Base-by-base conservation (phyloP, 805 yeast genomes). In the Saturnispora ahearnii region DNA sequence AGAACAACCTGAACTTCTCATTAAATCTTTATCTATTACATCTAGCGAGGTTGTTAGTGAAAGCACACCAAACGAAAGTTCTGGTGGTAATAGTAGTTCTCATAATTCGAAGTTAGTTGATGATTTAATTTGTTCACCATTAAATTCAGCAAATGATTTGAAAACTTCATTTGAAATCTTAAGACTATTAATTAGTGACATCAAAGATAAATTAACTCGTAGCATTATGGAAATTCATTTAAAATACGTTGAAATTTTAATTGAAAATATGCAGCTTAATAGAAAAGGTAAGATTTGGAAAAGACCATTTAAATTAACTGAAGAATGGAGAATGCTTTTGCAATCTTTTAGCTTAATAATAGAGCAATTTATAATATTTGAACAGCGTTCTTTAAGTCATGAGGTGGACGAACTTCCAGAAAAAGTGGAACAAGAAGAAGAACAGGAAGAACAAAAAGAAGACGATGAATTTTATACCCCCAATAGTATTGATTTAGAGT, bases 281-380 rank as follows among this genome's bases (percentile, higher is more conserved):
- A 30, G n/a, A 43, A 43, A 43, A 18, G 33, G 9, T 41, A 26
- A 24, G 38, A 44, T 44, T 15, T 26, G 33, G 41, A 45, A 37
- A 33, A 38, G n/a, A 22, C 13, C 21, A 5, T 38, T 45, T 7
- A 22, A 15, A 9, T 21, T 46, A 24, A 22, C 18, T 22, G 49
- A 46, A 10, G 45, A 46, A 40, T 48, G 46, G 38, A 33, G 50
- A 22, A 29, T 48, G 21, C 11, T 48, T 21, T 29, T 48, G 30
- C 50, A 48, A 26, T 40, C 43, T 15, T 22, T 42, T 28, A 34
- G 34, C 18, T 36, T 48, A 11, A 30, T 41, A 3, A 29, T 47
- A 7, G 45, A 47, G 12, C 45, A 47, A 18, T 9, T 46, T 12
- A 12, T 21, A 13, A 21, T 12, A 26, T 28, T 47, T 10, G 44